Conservation (phyloP, 2,329 filamentous ascomycete species). For the Macrophomina pseudophaseolina region DNA sequence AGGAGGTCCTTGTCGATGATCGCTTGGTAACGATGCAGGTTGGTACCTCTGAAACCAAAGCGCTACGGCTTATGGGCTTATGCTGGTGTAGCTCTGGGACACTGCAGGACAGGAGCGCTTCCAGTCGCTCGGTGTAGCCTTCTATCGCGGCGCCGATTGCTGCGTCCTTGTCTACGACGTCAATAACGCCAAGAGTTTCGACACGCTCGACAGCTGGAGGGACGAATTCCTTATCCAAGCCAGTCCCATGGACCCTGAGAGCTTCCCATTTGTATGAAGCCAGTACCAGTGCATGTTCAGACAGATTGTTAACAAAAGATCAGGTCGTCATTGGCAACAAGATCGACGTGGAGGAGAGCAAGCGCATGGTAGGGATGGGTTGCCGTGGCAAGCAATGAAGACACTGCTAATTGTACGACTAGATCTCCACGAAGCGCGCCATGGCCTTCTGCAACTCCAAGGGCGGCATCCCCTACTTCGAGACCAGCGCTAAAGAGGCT, state of each 20-base stretch:
- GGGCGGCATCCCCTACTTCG: constrained; percentile 96
- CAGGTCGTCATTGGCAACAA: constrained; percentile 97
- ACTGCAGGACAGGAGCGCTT: constrained; percentile 97
- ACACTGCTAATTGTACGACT: background rate
- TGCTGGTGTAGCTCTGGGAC: constrained; percentile 79
- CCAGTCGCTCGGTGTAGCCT: constrained; percentile 94
- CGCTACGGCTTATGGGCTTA: constrained; percentile 31
- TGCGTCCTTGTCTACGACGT: constrained; percentile 98
- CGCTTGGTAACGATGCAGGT: constrained; percentile 98
- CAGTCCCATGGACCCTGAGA: constrained; percentile 93
- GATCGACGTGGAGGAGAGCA: constrained; percentile 97
- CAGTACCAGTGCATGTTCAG: background rate
- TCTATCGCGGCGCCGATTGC: constrained; percentile 97
- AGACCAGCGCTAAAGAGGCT: constrained; percentile 98
- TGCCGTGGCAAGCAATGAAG: background rate
- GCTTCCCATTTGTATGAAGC: constrained; percentile 88
- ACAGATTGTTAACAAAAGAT: constrained; percentile 30
- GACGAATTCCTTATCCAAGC: constrained; percentile 99
- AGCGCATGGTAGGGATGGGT: constrained; percentile 72
- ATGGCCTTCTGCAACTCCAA: constrained; percentile 98
- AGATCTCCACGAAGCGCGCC: constrained; percentile 94
- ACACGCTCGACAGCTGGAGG: constrained; percentile 96
- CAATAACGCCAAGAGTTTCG: constrained; percentile 99
- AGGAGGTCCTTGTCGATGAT: constrained; percentile 97
- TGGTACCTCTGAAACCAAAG: constrained; percentile 34